Evolutionary conservation across 2,329 filamentous ascomycete genomes (phyloP), one percentile per base, ranked within the genome.

Genomic region (Talaromyces pinophilus): DNA sequence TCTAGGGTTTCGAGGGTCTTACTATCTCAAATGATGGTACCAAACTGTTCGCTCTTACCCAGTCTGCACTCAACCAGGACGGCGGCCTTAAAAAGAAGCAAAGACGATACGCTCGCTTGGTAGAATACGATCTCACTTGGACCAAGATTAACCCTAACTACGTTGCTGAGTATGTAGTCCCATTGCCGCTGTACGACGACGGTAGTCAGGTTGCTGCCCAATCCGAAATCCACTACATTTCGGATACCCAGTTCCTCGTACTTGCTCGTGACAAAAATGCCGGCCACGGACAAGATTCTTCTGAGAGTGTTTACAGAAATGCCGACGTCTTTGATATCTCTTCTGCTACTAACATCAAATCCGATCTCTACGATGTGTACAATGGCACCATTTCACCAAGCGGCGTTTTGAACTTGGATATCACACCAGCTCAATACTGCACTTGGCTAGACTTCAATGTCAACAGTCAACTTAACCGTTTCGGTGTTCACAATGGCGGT

Each of bases 1-100:
- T 30, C 17, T 89, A 91, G 74, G 90, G 90, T n/a, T 86, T 92
- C 59, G 90, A 92, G 76, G 89, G 87, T 0, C 77, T 92, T 59
- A 89, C 87, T 0, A 77, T 85, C n/a, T 87, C 85, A 3, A 80
- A 83, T 0, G 86, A 90, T 69, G 88, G 88, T 10, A 87, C 86
- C 68, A 86, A 82, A 1, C 79, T 92, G 11, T 92, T 86, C 72
- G 84, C 85, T 1, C 81, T 92, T 65, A 79, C 91, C 25, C 90
- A 93, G 74, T 87, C 86, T 1, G 88, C 89, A 0, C 79, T 87
- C 4, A 83, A 85, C 67, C 87, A 90, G 71, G 86, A 89, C 68
- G 88, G 88, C 54, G 87, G 86, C 10, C 77, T 82, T 55, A 82
- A 82, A 60, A 85, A 84, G 61, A 80, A 81, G 38, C 85, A 82